Evolutionary conservation across 805 yeast genomes (phyloP), one percentile per base, ranked within the genome.

Genomic region (Starmerella khaoyaiensis): DNA sequence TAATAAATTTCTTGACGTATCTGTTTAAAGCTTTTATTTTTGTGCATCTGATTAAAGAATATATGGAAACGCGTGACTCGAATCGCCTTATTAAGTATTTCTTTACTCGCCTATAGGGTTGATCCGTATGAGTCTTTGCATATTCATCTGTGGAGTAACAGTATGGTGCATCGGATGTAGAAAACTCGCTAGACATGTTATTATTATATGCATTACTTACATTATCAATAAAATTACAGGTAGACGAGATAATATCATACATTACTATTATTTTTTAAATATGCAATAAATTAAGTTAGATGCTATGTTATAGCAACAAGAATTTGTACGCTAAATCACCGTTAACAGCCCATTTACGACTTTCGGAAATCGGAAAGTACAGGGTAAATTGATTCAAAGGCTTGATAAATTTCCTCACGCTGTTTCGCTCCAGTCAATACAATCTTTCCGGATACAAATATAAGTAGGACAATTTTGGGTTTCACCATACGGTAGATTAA

Each of bases 351-450:
- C 28, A 28, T 22, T 60, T 55, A 74, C 40, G 72, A 71, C 61
- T 90, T 90, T 60, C 97, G 76, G 67, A 87, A 90, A 69, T 90
- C 97, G 65, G 93, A 86, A 69, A 90, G 69, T 61, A 90, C 98
- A 35, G 98, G 98, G 61, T 87, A 90, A 35, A 90, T 90, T 42
- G 96, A 93, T 60, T 87, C 98, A 59, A 90, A 90, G 4, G 98
- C 98, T 52, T 86, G 93, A 58, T 90, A 90, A 47, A 90, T 90
- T 61, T 90, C 98, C 60, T 90, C 97, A 61, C 98, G 79, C 62
- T 90, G 96, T 60, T 90, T 90, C 15, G 98, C 98, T 68, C 98
- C 98, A 6, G 98, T 90, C 51, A 90, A 67, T 36, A 90, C 98
- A 62, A 90, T 90, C 61, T 90, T 90, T 23, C 98, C 98, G 21